A percentile compares a stretch with the other conserved stretches of the same genome.
These are phyloP conservation scores for Rhytidiadelphus loreus DNA, from an alignment of 225 moss, liverwort and hornwort genomes.

Conservation along the genomic window DNA sequence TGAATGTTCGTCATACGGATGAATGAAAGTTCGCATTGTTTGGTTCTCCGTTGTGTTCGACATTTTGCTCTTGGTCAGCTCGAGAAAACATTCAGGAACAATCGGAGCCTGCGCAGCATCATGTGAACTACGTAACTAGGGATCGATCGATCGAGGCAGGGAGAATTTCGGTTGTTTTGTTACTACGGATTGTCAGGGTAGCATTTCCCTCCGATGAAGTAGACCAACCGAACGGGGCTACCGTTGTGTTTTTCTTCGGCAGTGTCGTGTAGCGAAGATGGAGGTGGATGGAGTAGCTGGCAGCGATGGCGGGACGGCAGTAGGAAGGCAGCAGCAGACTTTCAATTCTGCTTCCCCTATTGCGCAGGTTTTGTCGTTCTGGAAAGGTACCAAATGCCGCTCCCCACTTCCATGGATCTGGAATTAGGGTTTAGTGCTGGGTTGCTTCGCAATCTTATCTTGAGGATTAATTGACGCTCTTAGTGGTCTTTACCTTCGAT, in stretches of 20 bases:
- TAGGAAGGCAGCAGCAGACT: conserved; percentile 15
- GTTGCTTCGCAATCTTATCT: background rate
- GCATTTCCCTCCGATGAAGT: background rate
- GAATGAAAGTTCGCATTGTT: background rate
- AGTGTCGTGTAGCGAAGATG: background rate
- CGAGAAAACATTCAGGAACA: background rate
- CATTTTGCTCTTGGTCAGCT: background rate
- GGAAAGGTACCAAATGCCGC: conserved; percentile 46
- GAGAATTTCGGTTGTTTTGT: too few species aligned
- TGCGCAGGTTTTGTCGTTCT: conserved; percentile 58
- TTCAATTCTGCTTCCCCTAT: conserved; percentile 64
- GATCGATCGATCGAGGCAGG: background rate
- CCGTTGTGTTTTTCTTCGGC: background rate
- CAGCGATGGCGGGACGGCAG: conserved; percentile 17
- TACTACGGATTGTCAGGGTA: background rate
- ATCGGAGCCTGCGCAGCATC: background rate
- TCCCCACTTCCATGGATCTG: background rate
- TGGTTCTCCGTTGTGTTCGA: background rate
- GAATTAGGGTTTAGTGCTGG: background rate
- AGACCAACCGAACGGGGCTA: background rate
- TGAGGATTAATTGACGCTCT: background rate
- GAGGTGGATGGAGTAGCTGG: conserved; percentile 4
- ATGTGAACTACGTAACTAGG: background rate
- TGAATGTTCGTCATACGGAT: background rate
- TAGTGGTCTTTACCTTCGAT: background rate